Base-by-base conservation (phyloP, 2,329 filamentous ascomycete species). In the Fusarium caatingaense region DNA sequence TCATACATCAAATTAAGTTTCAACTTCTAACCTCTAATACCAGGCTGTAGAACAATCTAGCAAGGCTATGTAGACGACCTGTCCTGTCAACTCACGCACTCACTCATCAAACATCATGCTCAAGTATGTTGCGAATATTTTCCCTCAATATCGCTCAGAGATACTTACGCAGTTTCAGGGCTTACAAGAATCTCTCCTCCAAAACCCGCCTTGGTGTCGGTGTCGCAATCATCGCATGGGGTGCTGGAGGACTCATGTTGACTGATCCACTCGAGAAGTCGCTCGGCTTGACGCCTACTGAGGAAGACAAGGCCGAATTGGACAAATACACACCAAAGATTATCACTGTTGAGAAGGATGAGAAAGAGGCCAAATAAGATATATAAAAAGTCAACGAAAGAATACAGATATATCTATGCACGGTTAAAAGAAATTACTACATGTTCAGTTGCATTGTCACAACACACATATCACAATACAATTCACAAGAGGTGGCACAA, bases 151-250 rank as follows among this genome's bases (percentile, higher is more conserved):
- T 7, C 20, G n/a, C n/a, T 28, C 20, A 40, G 7, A 9, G 15
- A 30, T 59, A 11, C 44, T 71, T 30, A 71, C 60, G 56, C 10
- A 3, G 32, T 57, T 53, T 13, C 54, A 92, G 90, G 75, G 84
- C 89, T 55, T 97, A 94, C 83, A 90, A 86, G 76, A 88, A 87
- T 73, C 89, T 97, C 56, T 83, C 90, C 6, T 87, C 91, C 20
- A 90, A 87, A 72, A 91, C 92, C 25, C 91, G 92, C 60, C 81
- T 93, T 44, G 81, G 90, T 49, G 85, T 97, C 68, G 94, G 94
- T 72, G 78, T 89, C 50, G 91, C 89, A 73, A 81, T 97, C 71
- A 88, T 97, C 76, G 88, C 88, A 34, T 97, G 93, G 88, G 93
- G 93, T 16, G 82, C 84, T 42, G 82, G 89, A 42, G 94, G 93